Conservation (phyloP, 2,329 filamentous ascomycete genomes). For the Magnaporthiopsis rhizophila region DNA sequence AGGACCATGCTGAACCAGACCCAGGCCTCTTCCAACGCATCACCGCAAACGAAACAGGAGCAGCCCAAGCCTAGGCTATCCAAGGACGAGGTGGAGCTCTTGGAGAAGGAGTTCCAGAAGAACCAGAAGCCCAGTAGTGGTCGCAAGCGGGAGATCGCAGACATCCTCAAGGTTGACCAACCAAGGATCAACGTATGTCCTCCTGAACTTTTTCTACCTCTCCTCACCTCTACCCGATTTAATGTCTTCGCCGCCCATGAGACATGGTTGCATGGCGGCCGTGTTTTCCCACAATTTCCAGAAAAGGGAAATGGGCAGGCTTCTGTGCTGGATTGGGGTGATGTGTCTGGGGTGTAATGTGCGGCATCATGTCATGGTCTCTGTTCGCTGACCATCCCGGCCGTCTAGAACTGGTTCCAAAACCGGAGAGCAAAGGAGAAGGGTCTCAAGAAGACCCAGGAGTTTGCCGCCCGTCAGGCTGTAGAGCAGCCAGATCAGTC, state of each 20-base stretch:
- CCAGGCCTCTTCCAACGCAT: conserved; percentile 14
- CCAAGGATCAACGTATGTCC: conserved; percentile 52
- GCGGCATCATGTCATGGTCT: neutral
- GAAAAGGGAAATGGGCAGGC: neutral
- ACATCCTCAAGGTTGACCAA: conserved; percentile 54
- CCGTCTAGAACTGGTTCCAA: conserved; percentile 57
- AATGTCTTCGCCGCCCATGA: neutral
- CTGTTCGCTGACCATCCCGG: conserved; percentile 20
- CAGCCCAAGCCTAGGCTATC: conserved; percentile 46
- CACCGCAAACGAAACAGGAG: conserved; percentile 23
- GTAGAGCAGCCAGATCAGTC: conserved; percentile 23
- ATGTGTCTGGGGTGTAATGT: neutral
- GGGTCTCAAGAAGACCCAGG: conserved; percentile 51
- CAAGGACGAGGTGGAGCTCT: conserved; percentile 50
- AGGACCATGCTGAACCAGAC: conserved; percentile 16
- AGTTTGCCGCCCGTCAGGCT: conserved; percentile 36
- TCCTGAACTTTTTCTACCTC: conserved; percentile 8
- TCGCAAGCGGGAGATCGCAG: conserved; percentile 52
- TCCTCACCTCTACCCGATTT: conserved; percentile 6
- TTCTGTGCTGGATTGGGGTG: neutral
- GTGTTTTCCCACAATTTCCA: neutral
- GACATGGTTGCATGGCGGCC: neutral
- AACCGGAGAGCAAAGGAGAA: conserved; percentile 58
- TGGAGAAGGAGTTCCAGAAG: conserved; percentile 54
- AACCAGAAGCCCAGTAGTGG: conserved; percentile 58